Percentiles rank a stretch among this genome's conserved stretches.
phyloP scores from a whole-genome alignment of 441 rosid species.

The Corymbia citriodora region DNA sequence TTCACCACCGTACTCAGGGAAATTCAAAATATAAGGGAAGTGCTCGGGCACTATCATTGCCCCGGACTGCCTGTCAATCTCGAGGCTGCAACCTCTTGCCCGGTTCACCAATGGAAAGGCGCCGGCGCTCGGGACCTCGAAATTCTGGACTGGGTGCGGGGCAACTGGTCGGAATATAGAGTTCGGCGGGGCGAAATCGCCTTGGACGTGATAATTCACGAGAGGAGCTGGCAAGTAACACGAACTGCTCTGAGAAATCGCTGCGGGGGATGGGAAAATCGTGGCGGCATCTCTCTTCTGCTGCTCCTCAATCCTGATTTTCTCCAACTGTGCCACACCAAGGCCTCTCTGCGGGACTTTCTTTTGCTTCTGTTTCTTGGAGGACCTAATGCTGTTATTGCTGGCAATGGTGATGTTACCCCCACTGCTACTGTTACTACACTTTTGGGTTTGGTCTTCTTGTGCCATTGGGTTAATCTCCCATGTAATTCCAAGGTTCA shows the following conservation, averaged over 20 bases:
- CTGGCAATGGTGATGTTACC: not conserved
- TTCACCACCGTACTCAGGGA: conserved; percentile 13
- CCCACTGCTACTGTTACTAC: conserved; percentile 14
- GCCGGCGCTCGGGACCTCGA: not conserved
- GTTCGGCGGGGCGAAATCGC: conserved; percentile 10
- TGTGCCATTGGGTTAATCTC: conserved; percentile 21
- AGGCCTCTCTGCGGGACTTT: conserved; percentile 59
- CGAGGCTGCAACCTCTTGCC: not conserved
- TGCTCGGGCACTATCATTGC: conserved; percentile 8
- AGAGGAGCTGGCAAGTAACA: not conserved
- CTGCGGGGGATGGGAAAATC: conserved; percentile 10
- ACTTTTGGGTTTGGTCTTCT: conserved; percentile 35
- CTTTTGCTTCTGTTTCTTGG: conserved; percentile 38
- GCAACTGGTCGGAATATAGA: conserved; percentile 5
- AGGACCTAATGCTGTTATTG: conserved; percentile 18
- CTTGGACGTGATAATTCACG: not conserved
- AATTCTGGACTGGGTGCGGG: not conserved
- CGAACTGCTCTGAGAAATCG: not conserved
- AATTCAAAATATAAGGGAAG: conserved; percentile 22
- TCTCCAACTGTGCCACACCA: conserved; percentile 63
- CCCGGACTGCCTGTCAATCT: conserved; percentile 9
- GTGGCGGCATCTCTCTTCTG: conserved; percentile 26
- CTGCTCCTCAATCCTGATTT: conserved; percentile 50
- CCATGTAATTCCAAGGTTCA: conserved; percentile 14
- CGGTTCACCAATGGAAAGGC: conserved; percentile 16